Evolutionary conservation across 164 flowering plant species (phyloP).

Genomic region (Berberis vulgaris): DNA sequence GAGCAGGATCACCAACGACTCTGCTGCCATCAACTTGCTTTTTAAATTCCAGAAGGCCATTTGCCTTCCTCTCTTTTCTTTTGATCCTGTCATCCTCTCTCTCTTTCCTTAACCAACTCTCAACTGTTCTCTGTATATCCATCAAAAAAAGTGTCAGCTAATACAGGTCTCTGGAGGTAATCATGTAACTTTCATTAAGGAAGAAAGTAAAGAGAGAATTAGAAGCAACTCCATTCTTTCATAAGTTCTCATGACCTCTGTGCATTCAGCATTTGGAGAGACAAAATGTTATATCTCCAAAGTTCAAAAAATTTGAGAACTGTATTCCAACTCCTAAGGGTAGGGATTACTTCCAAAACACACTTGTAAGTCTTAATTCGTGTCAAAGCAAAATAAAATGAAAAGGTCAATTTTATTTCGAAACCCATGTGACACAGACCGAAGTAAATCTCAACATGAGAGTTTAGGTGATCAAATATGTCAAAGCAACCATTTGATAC

Average conservation of each 20-base stretch:
- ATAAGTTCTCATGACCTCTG: no score
- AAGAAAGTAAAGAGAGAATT: not conserved
- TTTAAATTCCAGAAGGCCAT: slow-evolving; percentile 65
- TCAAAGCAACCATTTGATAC: not conserved
- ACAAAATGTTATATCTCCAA: no score
- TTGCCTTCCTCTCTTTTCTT: slow-evolving; percentile 74
- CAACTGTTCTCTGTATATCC: slow-evolving; percentile 75
- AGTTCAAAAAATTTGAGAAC: no score
- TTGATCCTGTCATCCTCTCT: slow-evolving; percentile 70
- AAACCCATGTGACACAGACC: not conserved
- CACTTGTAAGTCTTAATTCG: no score
- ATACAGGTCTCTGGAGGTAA: not conserved
- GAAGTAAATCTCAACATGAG: not conserved
- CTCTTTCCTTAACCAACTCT: slow-evolving; percentile 93
- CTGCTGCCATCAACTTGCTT: slow-evolving; percentile 50
- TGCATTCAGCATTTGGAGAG: no score
- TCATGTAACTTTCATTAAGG: not conserved
- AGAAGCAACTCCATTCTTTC: no score
- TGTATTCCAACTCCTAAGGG: no score
- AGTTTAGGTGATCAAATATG: not conserved
- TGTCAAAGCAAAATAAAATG: no score
- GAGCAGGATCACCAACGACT: slow-evolving; percentile 62
- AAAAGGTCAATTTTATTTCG: not conserved
- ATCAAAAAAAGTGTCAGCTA: not conserved
- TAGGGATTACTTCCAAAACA: no score